Evolutionary conservation across 2,329 filamentous ascomycete species (phyloP), one percentile per base, ranked within the genome.

Genomic region (Ophiocordyceps australis): DNA sequence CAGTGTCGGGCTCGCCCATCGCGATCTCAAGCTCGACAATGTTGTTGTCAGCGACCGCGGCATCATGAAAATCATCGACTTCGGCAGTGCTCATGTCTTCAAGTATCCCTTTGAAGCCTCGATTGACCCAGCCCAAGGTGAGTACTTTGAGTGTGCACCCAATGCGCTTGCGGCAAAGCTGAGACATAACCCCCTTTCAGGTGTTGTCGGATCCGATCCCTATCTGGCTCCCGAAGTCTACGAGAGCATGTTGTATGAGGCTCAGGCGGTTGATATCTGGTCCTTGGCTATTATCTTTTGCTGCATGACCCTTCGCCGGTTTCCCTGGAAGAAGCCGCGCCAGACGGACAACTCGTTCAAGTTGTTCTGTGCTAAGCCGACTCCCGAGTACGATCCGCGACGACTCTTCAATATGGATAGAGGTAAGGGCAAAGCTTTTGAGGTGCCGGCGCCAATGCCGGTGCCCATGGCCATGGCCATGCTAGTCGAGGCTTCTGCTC

Each of bases 31-130:
- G 54, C 55, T 98, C 39, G 89, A 98, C 55, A 98, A 98, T 39
- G 89, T 98, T 13, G 89, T 98, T 16, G 85, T 98, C 31, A 95
- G 85, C 44, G 80, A 92, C 43, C 71, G 78, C 42, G 89, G 89
- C 3, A 95, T 98, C 40, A 93, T 98, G 83, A 98, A 98, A 53
- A 79, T 98, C 35, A 98, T 98, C 42, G 89, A 98, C 49, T 98
- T 98, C 52, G 89, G 89, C 15, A 95, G 85, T 54, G 86, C 89
- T 1, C 85, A 89, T 37, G 86, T 98, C 21, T 98, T 93, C 57
- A 74, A 80, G 41, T 98, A 98, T 59, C 89, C 89, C 0, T 95
- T 98, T 43, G 89, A 98, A 52, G 83, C 74, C 36, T 81, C 39
- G 22, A 45, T 41, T 7, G 50, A 53, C 13, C 38, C 45, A 8